Evolutionary conservation across 2,329 filamentous ascomycete species (phyloP), one percentile per base, ranked within the genome.

Genomic region (Macrophomina phaseolina): DNA sequence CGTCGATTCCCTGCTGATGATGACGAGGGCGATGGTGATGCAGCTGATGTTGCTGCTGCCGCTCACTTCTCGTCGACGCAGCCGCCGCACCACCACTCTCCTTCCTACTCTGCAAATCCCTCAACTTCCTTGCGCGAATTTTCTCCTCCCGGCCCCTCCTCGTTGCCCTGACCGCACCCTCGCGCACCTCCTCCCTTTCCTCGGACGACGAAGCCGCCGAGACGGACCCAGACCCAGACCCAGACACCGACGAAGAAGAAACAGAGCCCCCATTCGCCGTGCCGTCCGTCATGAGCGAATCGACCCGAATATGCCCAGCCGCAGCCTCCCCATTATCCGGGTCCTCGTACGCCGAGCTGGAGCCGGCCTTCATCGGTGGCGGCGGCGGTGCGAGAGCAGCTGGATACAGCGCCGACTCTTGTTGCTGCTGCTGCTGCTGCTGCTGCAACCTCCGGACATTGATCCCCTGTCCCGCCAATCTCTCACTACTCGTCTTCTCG

Each of bases 41-140:
- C 40, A 18, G 18, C 32, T 34, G 32, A 16, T 6, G 49, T 18
- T 52, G 11, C 49, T 28, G 46, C 14, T 18, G 9, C 12, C 8
- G 11, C 40, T 4, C 40, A 45, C 14, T 40, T 18, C 18, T 18
- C 40, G 40, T 4, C 40, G 40, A 14, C 40, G 40, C 40, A 12
- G 14, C 6, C 40, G 16, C 40, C 16, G 16, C 52, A n/a, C 32
- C 14, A 18, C 18, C 18, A 18, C 18, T 18, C 18, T 18, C 18
- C 30, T 38, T 38, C n/a, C 32, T 18, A 30, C 30, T 32, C 46
- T 69, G 55, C 16, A 68, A 60, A 53, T 79, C 76, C 16, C 75
- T 72, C 38, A 76, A 67, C 67, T 78, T 78, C 18, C 76, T 72
- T 30, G 69, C 71, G 34, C 75, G 72, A 36, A 73, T 74, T 11